Percentiles rank a stretch among this genome's conserved stretches.
These are phyloP conservation scores for Chionographis japonica DNA, from an alignment of 106 monocot species.

Conservation along the genomic window DNA sequence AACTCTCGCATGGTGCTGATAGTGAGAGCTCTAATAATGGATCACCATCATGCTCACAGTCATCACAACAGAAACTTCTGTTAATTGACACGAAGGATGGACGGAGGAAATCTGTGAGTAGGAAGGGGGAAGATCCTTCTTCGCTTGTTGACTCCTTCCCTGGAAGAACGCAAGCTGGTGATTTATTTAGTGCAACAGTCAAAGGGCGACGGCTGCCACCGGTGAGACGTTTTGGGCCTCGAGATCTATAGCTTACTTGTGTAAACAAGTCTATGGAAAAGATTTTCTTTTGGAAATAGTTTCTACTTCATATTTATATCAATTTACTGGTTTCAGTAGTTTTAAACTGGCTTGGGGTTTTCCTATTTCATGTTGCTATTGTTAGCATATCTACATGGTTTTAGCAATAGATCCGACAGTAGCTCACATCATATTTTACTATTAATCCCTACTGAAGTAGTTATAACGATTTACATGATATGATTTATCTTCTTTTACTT, in stretches of 20 bases:
- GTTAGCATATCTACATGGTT: too few relatives aligned
- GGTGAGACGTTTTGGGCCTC: conserved; percentile 32
- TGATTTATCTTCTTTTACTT: too few relatives aligned
- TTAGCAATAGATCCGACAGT: too few relatives aligned
- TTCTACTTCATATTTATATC: background rate
- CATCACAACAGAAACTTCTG: conserved; percentile 35
- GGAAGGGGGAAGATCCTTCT: conserved; percentile 51
- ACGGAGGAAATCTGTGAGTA: conserved; percentile 67
- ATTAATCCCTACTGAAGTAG: too few relatives aligned
- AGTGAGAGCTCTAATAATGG: conserved; percentile 66
- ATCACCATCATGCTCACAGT: conserved; percentile 58
- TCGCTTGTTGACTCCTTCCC: conserved; percentile 37
- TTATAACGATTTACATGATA: too few relatives aligned
- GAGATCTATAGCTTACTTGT: background rate
- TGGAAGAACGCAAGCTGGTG: conserved; percentile 93
- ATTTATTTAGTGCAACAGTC: conserved; percentile 68
- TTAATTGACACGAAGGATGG: conserved; percentile 51
- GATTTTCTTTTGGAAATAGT: background rate
- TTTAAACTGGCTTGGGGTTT: too few relatives aligned
- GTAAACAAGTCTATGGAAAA: background rate
- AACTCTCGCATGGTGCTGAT: conserved; percentile 44
- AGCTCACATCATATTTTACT: too few relatives aligned
- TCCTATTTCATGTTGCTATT: too few relatives aligned
- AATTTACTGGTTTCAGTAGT: too few relatives aligned
- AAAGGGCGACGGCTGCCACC: conserved; percentile 61